Evolutionary conservation across 352 stramenopile species (phyloP).

Genomic region (Halophytophthora polymorphica): DNA sequence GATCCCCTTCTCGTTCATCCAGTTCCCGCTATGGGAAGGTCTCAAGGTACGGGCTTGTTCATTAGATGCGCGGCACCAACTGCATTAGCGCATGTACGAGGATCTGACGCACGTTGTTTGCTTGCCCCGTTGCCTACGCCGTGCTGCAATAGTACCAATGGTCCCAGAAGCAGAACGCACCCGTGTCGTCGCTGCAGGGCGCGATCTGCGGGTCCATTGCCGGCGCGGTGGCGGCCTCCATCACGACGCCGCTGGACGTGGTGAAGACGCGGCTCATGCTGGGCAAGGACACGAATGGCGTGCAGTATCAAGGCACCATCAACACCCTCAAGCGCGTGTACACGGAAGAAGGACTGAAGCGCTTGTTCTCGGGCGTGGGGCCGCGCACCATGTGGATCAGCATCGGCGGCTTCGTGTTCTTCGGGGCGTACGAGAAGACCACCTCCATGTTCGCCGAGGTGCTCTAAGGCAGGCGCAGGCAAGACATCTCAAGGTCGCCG

Average conservation of each 20-base stretch:
- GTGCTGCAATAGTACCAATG: conserved; percentile 57
- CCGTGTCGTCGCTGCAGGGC: conserved; percentile 89
- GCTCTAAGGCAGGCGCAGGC: conserved; percentile 23
- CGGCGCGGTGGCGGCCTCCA: conserved; percentile 92
- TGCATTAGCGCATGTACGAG: background rate
- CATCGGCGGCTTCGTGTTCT: conserved; percentile 99
- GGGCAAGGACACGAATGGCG: conserved; percentile 91
- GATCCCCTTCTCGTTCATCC: conserved; percentile 99
- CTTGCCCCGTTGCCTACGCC: background rate
- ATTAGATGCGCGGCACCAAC: background rate
- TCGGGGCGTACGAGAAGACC: conserved; percentile 97
- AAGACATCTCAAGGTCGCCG: no score
- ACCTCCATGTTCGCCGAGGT: conserved; percentile 66
- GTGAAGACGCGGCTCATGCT: conserved; percentile 99
- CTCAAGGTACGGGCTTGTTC: conserved; percentile 79
- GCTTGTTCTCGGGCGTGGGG: conserved; percentile 94
- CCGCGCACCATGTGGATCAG: conserved; percentile 99
- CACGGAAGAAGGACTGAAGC: conserved; percentile 86
- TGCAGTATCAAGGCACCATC: conserved; percentile 89
- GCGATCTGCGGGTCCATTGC: conserved; percentile 94
- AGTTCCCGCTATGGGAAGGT: conserved; percentile 99
- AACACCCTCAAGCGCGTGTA: conserved; percentile 91
- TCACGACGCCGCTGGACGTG: conserved; percentile 99
- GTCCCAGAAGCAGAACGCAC: conserved; percentile 67
- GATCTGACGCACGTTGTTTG: conserved; percentile 4